Conservation (phyloP, 495 filamentous ascomycete genomes). For the Endocarpon pusillum region DNA sequence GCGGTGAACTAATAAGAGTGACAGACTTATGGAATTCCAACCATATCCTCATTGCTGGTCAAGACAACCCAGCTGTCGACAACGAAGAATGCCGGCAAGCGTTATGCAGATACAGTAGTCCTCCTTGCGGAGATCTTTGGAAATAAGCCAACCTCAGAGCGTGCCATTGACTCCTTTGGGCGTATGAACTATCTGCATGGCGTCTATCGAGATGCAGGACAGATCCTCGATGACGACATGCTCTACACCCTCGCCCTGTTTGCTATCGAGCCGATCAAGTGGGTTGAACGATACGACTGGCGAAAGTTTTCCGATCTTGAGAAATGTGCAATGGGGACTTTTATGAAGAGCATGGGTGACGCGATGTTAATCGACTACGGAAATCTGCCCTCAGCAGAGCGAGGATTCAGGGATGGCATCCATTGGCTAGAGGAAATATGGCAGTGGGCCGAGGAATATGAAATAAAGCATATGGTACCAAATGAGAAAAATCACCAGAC, state of each 20-base stretch:
- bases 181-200: slow-evolving; percentile 53
- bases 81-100: slow-evolving; percentile 33
- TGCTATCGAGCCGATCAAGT: slow-evolving; percentile 38
- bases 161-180: slow-evolving; percentile 33
- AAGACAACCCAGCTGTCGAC: slow-evolving; percentile 41
- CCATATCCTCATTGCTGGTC: slow-evolving; percentile 39
- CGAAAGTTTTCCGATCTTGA: slow-evolving; percentile 42
- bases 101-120: slow-evolving; percentile 45
- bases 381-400: slow-evolving; percentile 19
- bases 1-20: background rate
- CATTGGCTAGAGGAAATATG: slow-evolving; percentile 47
- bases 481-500: slow-evolving; percentile 30
- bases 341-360: slow-evolving; percentile 50
- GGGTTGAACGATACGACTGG: slow-evolving; percentile 46
- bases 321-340: slow-evolving; percentile 44
- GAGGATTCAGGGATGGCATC: slow-evolving; percentile 39
- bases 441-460: slow-evolving; percentile 42
- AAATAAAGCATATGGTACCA: slow-evolving; percentile 40
- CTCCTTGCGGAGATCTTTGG: slow-evolving; percentile 39
- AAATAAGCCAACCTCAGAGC: slow-evolving; percentile 27
- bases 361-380: slow-evolving; percentile 39
- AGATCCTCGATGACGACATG: slow-evolving; percentile 46
- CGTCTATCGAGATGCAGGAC: slow-evolving; percentile 37
- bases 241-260: slow-evolving; percentile 52
- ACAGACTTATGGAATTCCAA: slow-evolving; percentile 52